phyloP scores from a whole-genome alignment of 148 eudicot species.

The Vaccinium corymbosum region DNA sequence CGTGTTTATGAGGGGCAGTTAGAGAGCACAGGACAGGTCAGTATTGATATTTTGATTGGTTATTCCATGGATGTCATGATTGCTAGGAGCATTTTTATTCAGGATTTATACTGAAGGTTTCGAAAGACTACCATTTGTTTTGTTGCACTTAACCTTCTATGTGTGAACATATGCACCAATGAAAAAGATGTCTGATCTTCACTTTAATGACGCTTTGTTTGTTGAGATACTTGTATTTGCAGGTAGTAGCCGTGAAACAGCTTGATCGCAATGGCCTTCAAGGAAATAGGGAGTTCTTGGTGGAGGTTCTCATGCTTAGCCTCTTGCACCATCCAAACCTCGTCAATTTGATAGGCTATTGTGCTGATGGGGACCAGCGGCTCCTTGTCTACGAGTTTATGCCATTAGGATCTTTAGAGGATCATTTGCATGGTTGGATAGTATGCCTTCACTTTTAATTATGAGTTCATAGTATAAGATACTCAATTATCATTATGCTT shows the following conservation, averaged over 20 bases:
- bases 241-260: slow-evolving; percentile 97
- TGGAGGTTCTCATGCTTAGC: slow-evolving; percentile 98
- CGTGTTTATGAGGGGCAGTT: slow-evolving; percentile 90
- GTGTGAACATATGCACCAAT: not conserved
- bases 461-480: not conserved
- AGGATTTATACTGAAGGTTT: not conserved
- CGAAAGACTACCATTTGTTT: not conserved
- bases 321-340: slow-evolving; percentile 88
- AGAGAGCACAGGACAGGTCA: slow-evolving; percentile 91
- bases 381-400: slow-evolving; percentile 95
- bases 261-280: slow-evolving; percentile 96
- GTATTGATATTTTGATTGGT: not conserved
- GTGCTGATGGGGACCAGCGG: slow-evolving; percentile 97
- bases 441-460: not conserved
- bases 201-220: slow-evolving; percentile 6
- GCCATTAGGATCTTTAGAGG: slow-evolving; percentile 97
- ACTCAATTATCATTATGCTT: not conserved
- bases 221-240: slow-evolving; percentile 24
- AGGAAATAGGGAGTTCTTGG: slow-evolving; percentile 92
- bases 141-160: not conserved
- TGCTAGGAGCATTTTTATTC: not conserved
- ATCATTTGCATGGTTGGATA: slow-evolving; percentile 84
- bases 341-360: slow-evolving; percentile 93
- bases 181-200: not conserved
- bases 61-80: not conserved